Evolutionary conservation across 2,329 filamentous ascomycete genomes (phyloP), one percentile per base, ranked within the genome.

Genomic region (Pseudopyrenochaeta lycopersici): DNA sequence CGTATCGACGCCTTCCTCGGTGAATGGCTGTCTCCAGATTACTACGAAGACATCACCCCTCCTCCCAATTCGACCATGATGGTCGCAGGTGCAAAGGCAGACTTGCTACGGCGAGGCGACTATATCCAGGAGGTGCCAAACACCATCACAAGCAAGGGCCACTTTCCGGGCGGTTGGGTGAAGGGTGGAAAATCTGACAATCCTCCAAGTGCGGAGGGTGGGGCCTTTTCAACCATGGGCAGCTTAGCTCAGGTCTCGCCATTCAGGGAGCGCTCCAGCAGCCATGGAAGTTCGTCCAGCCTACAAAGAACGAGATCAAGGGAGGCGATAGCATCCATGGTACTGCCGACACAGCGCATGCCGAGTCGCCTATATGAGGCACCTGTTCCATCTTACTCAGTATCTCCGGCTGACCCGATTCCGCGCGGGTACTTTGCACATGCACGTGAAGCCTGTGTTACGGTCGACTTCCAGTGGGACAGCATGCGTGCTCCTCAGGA

Each of bases 401-500:
- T 97, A 9, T 94, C 91, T 0, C 83, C 85, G 7, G 88, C 89
- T 7, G 89, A 92, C 39, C 87, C 89, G 7, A 97, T 98, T 52
- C 95, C 95, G 0, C 81, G 87, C 2, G 95, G 94, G 2, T 96
- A 96, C 71, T 90, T 97, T 15, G 86, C 91, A 0, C 95, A 99
- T 76, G 94, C 94, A 7, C 86, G 92, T 57, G 92, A 98, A 71
- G 87, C 89, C 11, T 98, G 92, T 69, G 82, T 91, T 4, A 84
- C 90, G 45, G 84, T 97, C n/a, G 95, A 99, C 75, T 96, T 91
- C 68, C 90, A 94, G 66, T 99, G 95, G 94, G 93, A 99, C 70
- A 97, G 93, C 54, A 94, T 93, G 83, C 85, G 90, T 12, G 80
- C 84, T 2, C 87, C 90, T 0, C 83, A 91, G 38, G 82, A 88